Conservation (phyloP, 2,329 filamentous ascomycete species). For the Mycosphaerelloides madeirae region DNA sequence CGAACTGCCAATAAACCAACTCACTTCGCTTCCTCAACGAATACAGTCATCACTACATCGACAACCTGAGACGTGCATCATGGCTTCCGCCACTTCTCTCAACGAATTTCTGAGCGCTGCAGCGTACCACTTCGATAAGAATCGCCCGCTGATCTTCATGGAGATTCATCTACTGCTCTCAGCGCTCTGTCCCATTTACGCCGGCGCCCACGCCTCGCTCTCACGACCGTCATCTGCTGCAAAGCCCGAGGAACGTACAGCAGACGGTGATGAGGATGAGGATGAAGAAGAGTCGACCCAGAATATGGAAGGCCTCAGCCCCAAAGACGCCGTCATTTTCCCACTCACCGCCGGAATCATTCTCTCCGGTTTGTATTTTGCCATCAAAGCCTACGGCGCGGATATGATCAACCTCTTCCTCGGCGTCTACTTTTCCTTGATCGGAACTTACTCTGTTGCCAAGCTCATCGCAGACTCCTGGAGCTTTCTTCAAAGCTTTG, state of each 20-base stretch:
- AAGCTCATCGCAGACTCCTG: constrained; percentile 69
- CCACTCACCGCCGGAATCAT: constrained; percentile 70
- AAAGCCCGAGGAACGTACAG: constrained; percentile 39
- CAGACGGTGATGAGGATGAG: constrained; percentile 48
- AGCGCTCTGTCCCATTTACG: constrained; percentile 76
- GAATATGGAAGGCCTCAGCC: constrained; percentile 63
- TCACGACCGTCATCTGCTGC: constrained; percentile 76
- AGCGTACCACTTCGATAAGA: constrained; percentile 15
- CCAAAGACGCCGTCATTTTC: constrained; percentile 78
- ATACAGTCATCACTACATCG: neutral
- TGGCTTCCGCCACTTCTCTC: constrained; percentile 3
- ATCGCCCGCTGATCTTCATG: constrained; percentile 48
- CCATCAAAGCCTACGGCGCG: constrained; percentile 86
- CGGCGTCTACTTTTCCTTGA: constrained; percentile 74
- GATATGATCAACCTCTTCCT: constrained; percentile 76
- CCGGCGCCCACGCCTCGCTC: constrained; percentile 79
- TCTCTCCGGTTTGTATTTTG: constrained; percentile 73
- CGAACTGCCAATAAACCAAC: too few relatives aligned
- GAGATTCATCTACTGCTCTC: constrained; percentile 61
- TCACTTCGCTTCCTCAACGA: too few relatives aligned
- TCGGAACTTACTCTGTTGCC: constrained; percentile 72
- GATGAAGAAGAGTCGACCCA: constrained; percentile 52
- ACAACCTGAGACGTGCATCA: neutral
- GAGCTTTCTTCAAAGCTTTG: constrained; percentile 58
- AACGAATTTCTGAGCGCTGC: constrained; percentile 7